These are phyloP conservation scores for Aquilaria sinensis DNA, from an alignment of 345 rosid genomes.

Conservation along the genomic window DNA sequence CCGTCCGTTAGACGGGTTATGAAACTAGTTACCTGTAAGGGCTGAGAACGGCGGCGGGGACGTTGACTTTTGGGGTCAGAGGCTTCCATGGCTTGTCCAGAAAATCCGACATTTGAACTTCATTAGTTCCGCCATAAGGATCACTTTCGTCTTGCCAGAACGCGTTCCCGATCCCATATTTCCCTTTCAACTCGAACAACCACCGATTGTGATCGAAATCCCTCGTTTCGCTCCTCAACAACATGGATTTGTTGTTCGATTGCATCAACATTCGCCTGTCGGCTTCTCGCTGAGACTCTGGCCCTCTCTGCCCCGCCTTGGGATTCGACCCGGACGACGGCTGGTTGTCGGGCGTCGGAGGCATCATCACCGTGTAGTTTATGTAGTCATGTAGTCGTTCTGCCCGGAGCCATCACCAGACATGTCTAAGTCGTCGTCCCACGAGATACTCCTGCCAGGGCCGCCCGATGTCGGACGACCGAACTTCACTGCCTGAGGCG, in stretches of 20 bases:
- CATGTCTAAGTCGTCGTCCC: slow-evolving; percentile 73
- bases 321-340: slow-evolving; percentile 37
- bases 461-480: slow-evolving; percentile 67
- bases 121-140: slow-evolving; percentile 28
- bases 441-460: slow-evolving; percentile 53
- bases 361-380: slow-evolving; percentile 89
- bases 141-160: slow-evolving; percentile 61
- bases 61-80: slow-evolving; percentile 63
- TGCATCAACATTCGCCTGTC: slow-evolving; percentile 80
- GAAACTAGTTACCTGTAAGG: slow-evolving; percentile 51
- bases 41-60: slow-evolving; percentile 66
- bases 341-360: slow-evolving; percentile 95
- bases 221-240: slow-evolving; percentile 78
- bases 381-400: slow-evolving; percentile 80
- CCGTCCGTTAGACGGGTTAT: too few relatives aligned
- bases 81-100: slow-evolving; percentile 99
- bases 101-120: slow-evolving; percentile 72
- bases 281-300: slow-evolving; percentile 28
- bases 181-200: slow-evolving; percentile 77
- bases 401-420: slow-evolving; percentile 59
- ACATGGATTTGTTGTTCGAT: slow-evolving; percentile 66
- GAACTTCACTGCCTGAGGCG: slow-evolving; percentile 59
- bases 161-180: slow-evolving; percentile 80
- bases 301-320: slow-evolving; percentile 17
- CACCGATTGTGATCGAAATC: slow-evolving; percentile 96